A percentile compares a stretch with the other conserved stretches of the same genome.
Evolutionary conservation across 352 stramenopile species (phyloP).

Genomic region (Phytophthora cryptogea): DNA sequence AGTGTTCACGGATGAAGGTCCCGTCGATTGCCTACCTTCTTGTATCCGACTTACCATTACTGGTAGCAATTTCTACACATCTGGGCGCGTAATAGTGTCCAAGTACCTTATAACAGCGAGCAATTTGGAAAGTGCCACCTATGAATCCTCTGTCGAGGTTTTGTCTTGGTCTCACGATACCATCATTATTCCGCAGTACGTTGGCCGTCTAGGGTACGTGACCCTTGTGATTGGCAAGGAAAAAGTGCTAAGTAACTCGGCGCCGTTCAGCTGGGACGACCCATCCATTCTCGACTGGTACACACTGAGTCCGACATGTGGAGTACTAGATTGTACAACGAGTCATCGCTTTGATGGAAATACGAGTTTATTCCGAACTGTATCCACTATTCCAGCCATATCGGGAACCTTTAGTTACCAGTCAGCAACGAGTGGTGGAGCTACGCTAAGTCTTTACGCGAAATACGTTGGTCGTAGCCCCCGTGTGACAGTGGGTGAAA

Average conservation of each 20-base stretch:
- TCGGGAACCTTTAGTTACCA: slow-evolving; percentile 40
- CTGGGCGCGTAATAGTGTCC: slow-evolving; percentile 43
- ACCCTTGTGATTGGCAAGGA: slow-evolving; percentile 49
- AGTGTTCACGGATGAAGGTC: slow-evolving; percentile 67
- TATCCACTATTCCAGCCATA: slow-evolving; percentile 18
- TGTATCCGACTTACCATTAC: slow-evolving; percentile 59
- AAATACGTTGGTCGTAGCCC: slow-evolving; percentile 60
- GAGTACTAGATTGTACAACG: slow-evolving; percentile 48
- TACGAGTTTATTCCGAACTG: slow-evolving; percentile 41
- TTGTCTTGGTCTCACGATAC: slow-evolving; percentile 50
- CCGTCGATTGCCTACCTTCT: slow-evolving; percentile 41
- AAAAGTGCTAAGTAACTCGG: slow-evolving; percentile 55
- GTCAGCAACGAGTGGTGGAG: slow-evolving; percentile 47
- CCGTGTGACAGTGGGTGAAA: slow-evolving; percentile 35
- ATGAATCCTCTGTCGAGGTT: slow-evolving; percentile 20
- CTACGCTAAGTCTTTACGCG: slow-evolving; percentile 51
- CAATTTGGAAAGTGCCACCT: slow-evolving; percentile 29
- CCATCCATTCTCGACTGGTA: slow-evolving; percentile 63
- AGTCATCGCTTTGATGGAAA: slow-evolving; percentile 53
- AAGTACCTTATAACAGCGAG: slow-evolving; percentile 38
- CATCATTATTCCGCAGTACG: slow-evolving; percentile 43
- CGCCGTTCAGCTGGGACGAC: slow-evolving; percentile 63
- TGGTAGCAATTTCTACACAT: slow-evolving; percentile 57
- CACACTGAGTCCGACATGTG: slow-evolving; percentile 45
- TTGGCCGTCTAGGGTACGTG: slow-evolving; percentile 53